Evolutionary conservation across 164 flowering plant genomes (phyloP).

Genomic region (Macadamia tetraphylla): DNA sequence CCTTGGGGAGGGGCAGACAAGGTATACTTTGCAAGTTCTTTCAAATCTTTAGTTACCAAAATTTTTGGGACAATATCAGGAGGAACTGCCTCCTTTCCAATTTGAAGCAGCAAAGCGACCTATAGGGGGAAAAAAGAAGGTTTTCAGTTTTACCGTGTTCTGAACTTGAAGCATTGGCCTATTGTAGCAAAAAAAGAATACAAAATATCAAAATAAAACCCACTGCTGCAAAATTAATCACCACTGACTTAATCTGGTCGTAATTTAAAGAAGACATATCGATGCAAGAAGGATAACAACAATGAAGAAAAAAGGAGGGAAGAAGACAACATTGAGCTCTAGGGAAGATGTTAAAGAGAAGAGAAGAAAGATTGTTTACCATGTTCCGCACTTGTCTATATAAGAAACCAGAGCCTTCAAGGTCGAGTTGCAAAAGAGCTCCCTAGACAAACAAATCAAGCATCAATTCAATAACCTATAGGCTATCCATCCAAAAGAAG

Average conservation of each 20-base stretch:
- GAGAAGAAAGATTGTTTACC: slow-evolving; percentile 33
- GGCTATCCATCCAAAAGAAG: not conserved
- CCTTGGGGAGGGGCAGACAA: slow-evolving; percentile 75
- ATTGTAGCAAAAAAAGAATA: not conserved
- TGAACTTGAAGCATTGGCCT: not conserved
- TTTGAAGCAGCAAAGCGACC: slow-evolving; percentile 81
- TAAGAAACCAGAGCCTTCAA: slow-evolving; percentile 89
- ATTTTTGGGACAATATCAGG: slow-evolving; percentile 70
- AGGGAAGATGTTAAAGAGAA: not conserved
- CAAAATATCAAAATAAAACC: no score
- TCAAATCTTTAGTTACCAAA: slow-evolving; percentile 60
- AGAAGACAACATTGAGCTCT: not conserved
- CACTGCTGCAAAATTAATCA: not conserved
- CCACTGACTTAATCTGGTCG: not conserved
- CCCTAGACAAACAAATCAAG: slow-evolving; percentile 40
- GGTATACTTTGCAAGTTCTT: slow-evolving; percentile 69
- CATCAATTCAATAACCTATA: slow-evolving; percentile 4
- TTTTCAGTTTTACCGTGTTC: not conserved
- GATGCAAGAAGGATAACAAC: not conserved
- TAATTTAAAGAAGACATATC: not conserved
- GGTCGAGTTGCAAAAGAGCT: slow-evolving; percentile 77
- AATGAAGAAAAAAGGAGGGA: no score
- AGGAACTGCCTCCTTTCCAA: slow-evolving; percentile 82
- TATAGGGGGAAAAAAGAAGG: slow-evolving; percentile 17
- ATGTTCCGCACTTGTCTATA: slow-evolving; percentile 95